phyloP scores from a whole-genome alignment of 2,329 filamentous ascomycete species.

The Colletotrichum falcatum region DNA sequence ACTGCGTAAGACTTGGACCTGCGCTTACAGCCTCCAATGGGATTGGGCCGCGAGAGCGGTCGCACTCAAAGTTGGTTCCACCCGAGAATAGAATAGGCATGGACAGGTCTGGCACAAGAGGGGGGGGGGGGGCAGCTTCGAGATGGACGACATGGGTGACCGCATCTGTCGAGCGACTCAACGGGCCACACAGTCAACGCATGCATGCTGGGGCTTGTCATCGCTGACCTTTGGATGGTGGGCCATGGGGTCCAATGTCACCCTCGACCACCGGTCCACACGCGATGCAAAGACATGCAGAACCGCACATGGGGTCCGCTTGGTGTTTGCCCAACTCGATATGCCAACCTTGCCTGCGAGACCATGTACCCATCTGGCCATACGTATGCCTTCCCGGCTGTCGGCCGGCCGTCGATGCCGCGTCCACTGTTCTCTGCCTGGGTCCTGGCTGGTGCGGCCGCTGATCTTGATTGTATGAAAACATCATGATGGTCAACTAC shows the following conservation, averaged over 20 bases:
- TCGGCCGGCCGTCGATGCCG: slow-evolving; percentile 29
- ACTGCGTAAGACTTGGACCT: slow-evolving; percentile 44
- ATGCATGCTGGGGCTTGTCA: slow-evolving; percentile 43
- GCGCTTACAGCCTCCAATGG: slow-evolving; percentile 64
- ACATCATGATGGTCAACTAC: slow-evolving; percentile 7
- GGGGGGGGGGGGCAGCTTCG: slow-evolving; percentile 21
- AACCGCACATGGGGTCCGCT: slow-evolving; percentile 25
- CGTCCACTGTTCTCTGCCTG: slow-evolving; percentile 18
- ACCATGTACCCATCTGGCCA: slow-evolving; percentile 10
- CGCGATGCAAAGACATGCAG: slow-evolving; percentile 42
- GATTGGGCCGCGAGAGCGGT: slow-evolving; percentile 45
- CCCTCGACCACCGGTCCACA: slow-evolving; percentile 42
- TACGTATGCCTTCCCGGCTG: slow-evolving; percentile 31
- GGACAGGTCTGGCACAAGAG: slow-evolving; percentile 23
- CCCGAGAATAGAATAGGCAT: slow-evolving; percentile 41
- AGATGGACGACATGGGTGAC: slow-evolving; percentile 46
- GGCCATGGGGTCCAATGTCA: slow-evolving; percentile 26
- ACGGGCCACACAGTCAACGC: slow-evolving; percentile 49
- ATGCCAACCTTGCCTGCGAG: slow-evolving; percentile 33
- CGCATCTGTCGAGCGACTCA: slow-evolving; percentile 49
- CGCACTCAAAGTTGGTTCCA: slow-evolving; percentile 41
- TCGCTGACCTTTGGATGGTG: slow-evolving; percentile 31
- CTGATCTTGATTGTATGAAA: slow-evolving; percentile 18
- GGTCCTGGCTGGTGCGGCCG: slow-evolving; percentile 22
- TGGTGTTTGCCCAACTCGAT: slow-evolving; percentile 30